Evolutionary conservation across 306 rosid genomes (phyloP), one percentile per base, ranked within the genome.

Genomic region (Pterocarpus santalinus): DNA sequence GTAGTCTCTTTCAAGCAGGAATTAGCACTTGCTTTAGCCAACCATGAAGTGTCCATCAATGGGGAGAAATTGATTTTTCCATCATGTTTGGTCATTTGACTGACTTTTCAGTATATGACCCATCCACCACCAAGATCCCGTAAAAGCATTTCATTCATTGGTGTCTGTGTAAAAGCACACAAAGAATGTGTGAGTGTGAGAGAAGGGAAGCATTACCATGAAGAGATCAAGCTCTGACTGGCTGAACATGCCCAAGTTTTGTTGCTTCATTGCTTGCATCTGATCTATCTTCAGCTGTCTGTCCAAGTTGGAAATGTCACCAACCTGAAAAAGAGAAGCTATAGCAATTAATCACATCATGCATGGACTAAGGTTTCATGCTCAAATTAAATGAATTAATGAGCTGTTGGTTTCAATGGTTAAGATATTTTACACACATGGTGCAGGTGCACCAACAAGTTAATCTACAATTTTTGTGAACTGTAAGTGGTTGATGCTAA

Each of bases 181-280:
- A 55, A 0, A 53, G 35, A 46, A 47, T 49, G 55, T 49, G 55
- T 32, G 43, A 0, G 28, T 15, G 41, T 22, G 67, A 38, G 60
- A 63, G 56, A 35, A 36, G 5, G 65, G 64, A 43, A 41, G 22
- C 89, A 22, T 77, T 86, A 91, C 98, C 98, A 94, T 94, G 92
- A 94, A 94, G 75, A 84, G 89, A 86, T 94, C 98, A 66, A 94
- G 95, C 77, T 94, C 98, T 57, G 92, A 66, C 5, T 88, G 92
- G 71, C 67, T 85, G 33, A 75, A 78, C 87, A 49, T 83, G 75
- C 81, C 89, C 44, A 77, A 49, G 76, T 84, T 85, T 44, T 81
- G 65, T 22, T 80, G 80, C 76, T 87, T 74, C 47, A 41, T 75
- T 46, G 82, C 81, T 79, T 73, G 86, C 70, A 87, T 88, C 80